A percentile compares a stretch with the other conserved stretches of the same genome.
phyloP scores from a whole-genome alignment of 1,139 yeast genomes.

The Saccharomyces hybrid region DNA sequence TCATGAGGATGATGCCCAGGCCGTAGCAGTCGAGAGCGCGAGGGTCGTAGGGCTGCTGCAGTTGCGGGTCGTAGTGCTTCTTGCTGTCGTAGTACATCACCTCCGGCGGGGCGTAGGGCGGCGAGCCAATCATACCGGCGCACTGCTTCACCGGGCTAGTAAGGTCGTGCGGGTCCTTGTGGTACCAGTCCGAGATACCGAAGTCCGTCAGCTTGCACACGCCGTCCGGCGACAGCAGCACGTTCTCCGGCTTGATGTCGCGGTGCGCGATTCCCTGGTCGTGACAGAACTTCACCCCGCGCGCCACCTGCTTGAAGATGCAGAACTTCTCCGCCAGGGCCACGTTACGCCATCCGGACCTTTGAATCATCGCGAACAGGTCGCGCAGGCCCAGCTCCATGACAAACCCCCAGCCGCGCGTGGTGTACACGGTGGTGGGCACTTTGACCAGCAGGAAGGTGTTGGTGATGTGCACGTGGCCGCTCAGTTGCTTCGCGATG shows the following conservation, averaged over 20 bases:
- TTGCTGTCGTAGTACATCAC: slow-evolving; percentile 45
- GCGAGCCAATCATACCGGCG: slow-evolving; percentile 56
- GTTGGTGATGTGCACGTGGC: slow-evolving; percentile 49
- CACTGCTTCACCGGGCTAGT: slow-evolving; percentile 40
- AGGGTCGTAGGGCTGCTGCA: slow-evolving; percentile 48
- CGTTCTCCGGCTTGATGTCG: slow-evolving; percentile 89
- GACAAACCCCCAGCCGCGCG: slow-evolving; percentile 72
- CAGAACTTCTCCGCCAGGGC: slow-evolving; percentile 47
- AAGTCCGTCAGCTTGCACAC: slow-evolving; percentile 66
- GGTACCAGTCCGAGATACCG: slow-evolving; percentile 64
- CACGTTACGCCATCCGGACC: slow-evolving; percentile 42
- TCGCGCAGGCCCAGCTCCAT: slow-evolving; percentile 65
- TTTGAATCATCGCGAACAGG: slow-evolving; percentile 51
- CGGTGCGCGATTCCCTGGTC: slow-evolving; percentile 77
- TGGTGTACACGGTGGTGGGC: slow-evolving; percentile 46
- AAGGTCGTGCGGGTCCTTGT: slow-evolving; percentile 46
- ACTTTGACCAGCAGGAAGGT: slow-evolving; percentile 49
- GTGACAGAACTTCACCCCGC: slow-evolving; percentile 65
- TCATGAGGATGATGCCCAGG: slow-evolving; percentile 56
- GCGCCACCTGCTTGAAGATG: slow-evolving; percentile 41
- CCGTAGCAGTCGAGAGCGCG: slow-evolving; percentile 68
- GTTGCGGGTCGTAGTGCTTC: slow-evolving; percentile 20
- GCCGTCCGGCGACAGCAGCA: slow-evolving; percentile 52
- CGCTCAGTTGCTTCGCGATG: slow-evolving; percentile 46
- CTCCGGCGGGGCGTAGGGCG: slow-evolving; percentile 76